Base-by-base conservation (phyloP, 2,329 filamentous ascomycete genomes). In the Ascosphaera pollenicola region DNA sequence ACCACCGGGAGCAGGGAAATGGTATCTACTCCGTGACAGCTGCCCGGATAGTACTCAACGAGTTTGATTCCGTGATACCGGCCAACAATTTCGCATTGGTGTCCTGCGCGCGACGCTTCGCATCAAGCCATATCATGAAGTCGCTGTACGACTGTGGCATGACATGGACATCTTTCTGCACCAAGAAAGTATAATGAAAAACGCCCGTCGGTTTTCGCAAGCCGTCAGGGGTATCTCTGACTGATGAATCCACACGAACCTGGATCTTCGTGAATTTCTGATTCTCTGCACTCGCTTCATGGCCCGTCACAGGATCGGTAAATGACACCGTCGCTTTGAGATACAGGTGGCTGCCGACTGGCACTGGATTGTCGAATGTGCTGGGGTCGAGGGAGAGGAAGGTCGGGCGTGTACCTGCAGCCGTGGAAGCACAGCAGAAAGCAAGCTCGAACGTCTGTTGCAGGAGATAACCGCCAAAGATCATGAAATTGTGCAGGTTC, bases 401-500 rank as follows among this genome's bases (percentile, higher is more conserved):
- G 13, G 71, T 76, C 2, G 77, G 77, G 2, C 76, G 64, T 2
- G 69, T 66, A 50, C 79, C 75, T 0, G 76, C 70, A 50, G 80
- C 79, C 7, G 71, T 71, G 1, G 77, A 75, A 1, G 75, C 76
- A 49, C 75, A 78, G 53, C 75, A 80, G 57, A 82, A 83, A 1
- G 78, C 77, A 5, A 82, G 64, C 55, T 83, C 78, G 48, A 81
- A 82, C 0, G 75, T 78, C 49, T 78, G 73, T 51, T 79, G 78
- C 8, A 83, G 62, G 8, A 82, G 66, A 51, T 76, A 81, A 11
- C 78, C 78, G 39, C 78, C 78, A 48, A 82, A 83, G 40, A 83
- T 79, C 76, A 81, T 80, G 54, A 78, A 78, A 48, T 78, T 73
- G 54, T 81, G 75, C 2, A 73, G 57, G 53, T 77, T 77, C 37